A percentile compares a stretch with the other conserved stretches of the same genome.
phyloP scores from a whole-genome alignment of 2,329 filamentous ascomycete genomes.

The Penicillium freii region DNA sequence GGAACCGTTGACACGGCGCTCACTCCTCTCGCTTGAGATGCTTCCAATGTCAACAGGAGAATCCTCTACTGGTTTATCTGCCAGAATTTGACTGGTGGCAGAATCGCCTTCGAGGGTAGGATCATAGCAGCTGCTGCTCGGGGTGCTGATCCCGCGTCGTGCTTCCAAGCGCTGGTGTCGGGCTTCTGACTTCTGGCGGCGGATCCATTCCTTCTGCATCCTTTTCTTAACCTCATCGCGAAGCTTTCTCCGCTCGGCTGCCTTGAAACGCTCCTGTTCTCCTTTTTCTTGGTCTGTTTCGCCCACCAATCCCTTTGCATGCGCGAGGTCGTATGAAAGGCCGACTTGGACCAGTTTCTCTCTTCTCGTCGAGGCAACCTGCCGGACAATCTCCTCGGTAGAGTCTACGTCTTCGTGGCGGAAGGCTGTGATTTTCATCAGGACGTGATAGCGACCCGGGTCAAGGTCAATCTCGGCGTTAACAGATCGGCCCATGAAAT shows the following conservation, averaged over 20 bases:
- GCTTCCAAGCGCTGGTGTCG: slow-evolving; percentile 34
- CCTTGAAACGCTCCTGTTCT: slow-evolving; percentile 34
- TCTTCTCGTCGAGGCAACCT: slow-evolving; percentile 60
- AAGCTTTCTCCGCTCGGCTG: slow-evolving; percentile 36
- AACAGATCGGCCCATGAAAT: slow-evolving; percentile 69
- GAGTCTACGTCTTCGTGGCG: slow-evolving; percentile 52
- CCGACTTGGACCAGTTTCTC: slow-evolving; percentile 65
- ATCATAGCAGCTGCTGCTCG: slow-evolving; percentile 8
- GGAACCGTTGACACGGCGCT: slow-evolving; percentile 17
- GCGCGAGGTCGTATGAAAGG: slow-evolving; percentile 48
- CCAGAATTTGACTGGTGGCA: slow-evolving; percentile 19
- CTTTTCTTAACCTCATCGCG: slow-evolving; percentile 40
- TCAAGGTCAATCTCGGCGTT: slow-evolving; percentile 74
- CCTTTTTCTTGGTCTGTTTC: slow-evolving; percentile 39
- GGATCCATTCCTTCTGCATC: slow-evolving; percentile 43
- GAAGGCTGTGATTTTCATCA: slow-evolving; percentile 70
- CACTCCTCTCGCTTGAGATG: slow-evolving; percentile 21
- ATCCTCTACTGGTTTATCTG: slow-evolving; percentile 25
- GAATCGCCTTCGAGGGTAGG: slow-evolving; percentile 4
- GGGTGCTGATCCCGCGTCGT: slow-evolving; percentile 22
- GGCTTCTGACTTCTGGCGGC: slow-evolving; percentile 37
- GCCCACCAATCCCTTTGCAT: slow-evolving; percentile 44
- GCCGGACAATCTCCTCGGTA: slow-evolving; percentile 67
- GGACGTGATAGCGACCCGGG: slow-evolving; percentile 70
- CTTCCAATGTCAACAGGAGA: slow-evolving; percentile 28